Evolutionary conservation across 176 grass and related monocot species (phyloP).

Genomic region (Zoysia pacifica): DNA sequence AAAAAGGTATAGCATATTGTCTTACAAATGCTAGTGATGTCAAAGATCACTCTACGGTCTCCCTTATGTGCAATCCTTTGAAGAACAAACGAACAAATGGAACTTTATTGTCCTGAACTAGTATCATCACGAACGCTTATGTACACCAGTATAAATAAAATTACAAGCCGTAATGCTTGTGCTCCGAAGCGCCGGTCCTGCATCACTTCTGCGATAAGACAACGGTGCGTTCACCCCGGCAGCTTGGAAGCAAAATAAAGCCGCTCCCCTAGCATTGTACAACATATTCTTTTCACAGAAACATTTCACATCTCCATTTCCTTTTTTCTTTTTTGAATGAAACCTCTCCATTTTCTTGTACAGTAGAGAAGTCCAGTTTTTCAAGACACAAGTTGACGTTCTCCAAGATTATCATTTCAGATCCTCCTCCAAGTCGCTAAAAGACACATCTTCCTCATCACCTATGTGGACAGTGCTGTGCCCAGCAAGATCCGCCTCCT

Average conservation of each 20-base stretch:
- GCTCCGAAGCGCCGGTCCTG: not conserved
- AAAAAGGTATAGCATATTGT: conserved; percentile 20
- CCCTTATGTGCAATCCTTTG: conserved; percentile 3
- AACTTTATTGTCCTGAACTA: conserved; percentile 29
- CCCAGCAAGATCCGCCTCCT: conserved; percentile 53
- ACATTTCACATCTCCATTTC: conserved; percentile 19
- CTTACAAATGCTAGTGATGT: conserved; percentile 19
- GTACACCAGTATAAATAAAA: conserved; percentile 51
- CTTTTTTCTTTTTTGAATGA: conserved; percentile 2
- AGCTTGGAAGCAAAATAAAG: conserved; percentile 46
- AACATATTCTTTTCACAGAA: conserved; percentile 29
- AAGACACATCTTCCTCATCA: conserved; percentile 80
- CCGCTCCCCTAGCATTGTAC: conserved; percentile 27
- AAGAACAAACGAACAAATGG: conserved; percentile 35
- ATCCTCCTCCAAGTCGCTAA: conserved; percentile 89
- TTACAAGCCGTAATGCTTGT: conserved; percentile 29
- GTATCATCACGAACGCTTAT: conserved; percentile 41
- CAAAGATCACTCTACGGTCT: not conserved
- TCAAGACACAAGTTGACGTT: conserved; percentile 27
- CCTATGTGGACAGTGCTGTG: conserved; percentile 57
- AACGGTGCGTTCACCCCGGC: conserved; percentile 23
- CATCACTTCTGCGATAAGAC: not conserved
- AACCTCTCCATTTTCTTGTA: conserved; percentile 42
- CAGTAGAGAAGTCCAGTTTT: conserved; percentile 34
- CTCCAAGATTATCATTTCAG: conserved; percentile 40